phyloP scores from a whole-genome alignment of 495 filamentous ascomycete genomes.

The Trichoderma virens region DNA sequence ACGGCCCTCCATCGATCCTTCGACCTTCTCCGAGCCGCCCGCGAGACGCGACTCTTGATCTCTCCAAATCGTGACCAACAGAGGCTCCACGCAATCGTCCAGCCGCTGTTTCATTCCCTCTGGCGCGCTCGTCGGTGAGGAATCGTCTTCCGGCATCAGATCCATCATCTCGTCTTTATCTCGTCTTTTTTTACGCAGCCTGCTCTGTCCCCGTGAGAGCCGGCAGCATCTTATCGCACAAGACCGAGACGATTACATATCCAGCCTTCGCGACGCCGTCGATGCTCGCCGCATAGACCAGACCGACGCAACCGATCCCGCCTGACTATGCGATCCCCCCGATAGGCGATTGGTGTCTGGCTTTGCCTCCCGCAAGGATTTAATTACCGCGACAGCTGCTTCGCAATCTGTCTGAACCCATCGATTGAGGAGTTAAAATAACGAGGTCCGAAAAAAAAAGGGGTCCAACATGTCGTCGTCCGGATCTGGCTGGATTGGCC shows the following conservation, averaged over 20 bases:
- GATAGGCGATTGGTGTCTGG: constrained; percentile 7
- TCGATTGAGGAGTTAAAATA: neutral
- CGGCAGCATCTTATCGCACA: neutral
- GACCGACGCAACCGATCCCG: neutral
- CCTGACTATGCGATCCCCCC: constrained; percentile 9
- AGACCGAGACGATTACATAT: constrained; percentile 1
- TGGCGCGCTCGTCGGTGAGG: neutral
- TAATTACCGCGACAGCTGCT: neutral
- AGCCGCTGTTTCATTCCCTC: neutral
- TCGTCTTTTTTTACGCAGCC: neutral
- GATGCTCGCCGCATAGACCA: neutral
- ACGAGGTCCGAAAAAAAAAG: neutral
- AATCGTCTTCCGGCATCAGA: neutral
- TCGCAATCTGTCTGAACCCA: neutral
- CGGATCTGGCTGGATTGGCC: constrained; percentile 51
- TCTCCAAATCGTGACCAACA: neutral
- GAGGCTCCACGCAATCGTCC: neutral
- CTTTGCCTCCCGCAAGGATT: neutral
- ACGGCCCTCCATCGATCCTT: neutral
- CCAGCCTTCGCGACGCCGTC: constrained; percentile 4
- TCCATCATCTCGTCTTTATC: neutral
- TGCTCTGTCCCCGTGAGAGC: neutral
- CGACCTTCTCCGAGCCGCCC: constrained; percentile 5
- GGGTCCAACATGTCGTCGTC: constrained; percentile 40
- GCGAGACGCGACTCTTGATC: neutral